Conservation (phyloP, 257 asterid genomes). For the Penstemon eatonii region DNA sequence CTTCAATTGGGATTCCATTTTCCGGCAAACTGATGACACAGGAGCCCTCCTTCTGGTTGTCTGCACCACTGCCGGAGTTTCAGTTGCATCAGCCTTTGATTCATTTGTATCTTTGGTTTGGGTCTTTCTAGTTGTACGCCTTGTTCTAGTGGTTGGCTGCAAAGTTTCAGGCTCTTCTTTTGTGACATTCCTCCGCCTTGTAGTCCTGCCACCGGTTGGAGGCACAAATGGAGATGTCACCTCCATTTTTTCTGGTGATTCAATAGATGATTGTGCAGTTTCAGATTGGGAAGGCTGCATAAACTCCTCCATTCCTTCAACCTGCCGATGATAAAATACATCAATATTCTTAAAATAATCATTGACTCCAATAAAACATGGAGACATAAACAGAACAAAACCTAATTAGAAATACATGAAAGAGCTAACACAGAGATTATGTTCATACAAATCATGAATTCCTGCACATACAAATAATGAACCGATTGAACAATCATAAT, state of each 20-base stretch:
- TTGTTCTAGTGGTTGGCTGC: conserved; percentile 41
- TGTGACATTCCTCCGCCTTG: conserved; percentile 37
- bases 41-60: conserved; percentile 44
- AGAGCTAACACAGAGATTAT: neutral
- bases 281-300: conserved; percentile 43
- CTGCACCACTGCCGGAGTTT: conserved; percentile 37
- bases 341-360: neutral
- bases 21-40: conserved; percentile 38
- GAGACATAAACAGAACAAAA: neutral
- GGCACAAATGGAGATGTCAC: conserved; percentile 51
- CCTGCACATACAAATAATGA: neutral
- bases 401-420: neutral
- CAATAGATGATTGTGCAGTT: conserved; percentile 47
- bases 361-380: neutral
- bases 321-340: conserved; percentile 39
- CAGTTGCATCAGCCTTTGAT: conserved; percentile 26
- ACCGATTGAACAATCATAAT: neutral
- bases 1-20: conserved; percentile 53
- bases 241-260: conserved; percentile 50
- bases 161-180: conserved; percentile 37
- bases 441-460: neutral
- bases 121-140: conserved; percentile 46
- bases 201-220: conserved; percentile 51
- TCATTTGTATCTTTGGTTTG: conserved; percentile 29
- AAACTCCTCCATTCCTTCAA: conserved; percentile 74